Evolutionary conservation across 116 monocot species (phyloP).

Genomic region (Papilionanthe hybrid): DNA sequence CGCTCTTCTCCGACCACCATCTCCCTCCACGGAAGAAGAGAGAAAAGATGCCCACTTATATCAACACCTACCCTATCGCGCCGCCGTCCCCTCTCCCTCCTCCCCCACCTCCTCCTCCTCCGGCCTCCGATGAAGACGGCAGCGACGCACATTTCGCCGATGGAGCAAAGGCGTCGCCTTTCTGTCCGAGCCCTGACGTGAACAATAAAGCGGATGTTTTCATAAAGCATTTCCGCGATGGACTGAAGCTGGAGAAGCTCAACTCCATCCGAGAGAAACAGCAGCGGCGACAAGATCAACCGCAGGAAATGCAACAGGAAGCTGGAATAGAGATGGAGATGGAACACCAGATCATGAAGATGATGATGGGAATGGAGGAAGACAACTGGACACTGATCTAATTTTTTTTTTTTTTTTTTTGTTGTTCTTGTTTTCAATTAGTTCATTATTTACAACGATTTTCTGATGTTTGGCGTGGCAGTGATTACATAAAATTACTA

Average conservation of each 20-base stretch:
- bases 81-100: constrained; percentile 20
- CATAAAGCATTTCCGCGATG: constrained; percentile 58
- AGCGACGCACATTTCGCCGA: neutral
- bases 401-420: neutral
- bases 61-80: neutral
- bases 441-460: neutral
- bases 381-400: neutral
- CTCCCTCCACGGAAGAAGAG: constrained; percentile 2
- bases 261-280: constrained; percentile 58
- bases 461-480: neutral
- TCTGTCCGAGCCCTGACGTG: constrained; percentile 86
- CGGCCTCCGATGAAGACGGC: neutral
- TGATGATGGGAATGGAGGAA: neutral
- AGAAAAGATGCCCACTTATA: constrained; percentile 1
- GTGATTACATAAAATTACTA: neutral
- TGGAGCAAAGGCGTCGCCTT: constrained; percentile 11
- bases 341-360: neutral
- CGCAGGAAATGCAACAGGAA: constrained; percentile 13
- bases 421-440: neutral
- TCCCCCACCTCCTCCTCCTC: constrained; percentile 21
- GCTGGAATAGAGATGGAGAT: constrained; percentile 5
- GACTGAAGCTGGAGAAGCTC: constrained; percentile 74
- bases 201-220: constrained; percentile 85
- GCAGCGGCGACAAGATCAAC: constrained; percentile 5
- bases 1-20: neutral